phyloP scores from a whole-genome alignment of 306 rosid genomes.

The Purshia tridentata region DNA sequence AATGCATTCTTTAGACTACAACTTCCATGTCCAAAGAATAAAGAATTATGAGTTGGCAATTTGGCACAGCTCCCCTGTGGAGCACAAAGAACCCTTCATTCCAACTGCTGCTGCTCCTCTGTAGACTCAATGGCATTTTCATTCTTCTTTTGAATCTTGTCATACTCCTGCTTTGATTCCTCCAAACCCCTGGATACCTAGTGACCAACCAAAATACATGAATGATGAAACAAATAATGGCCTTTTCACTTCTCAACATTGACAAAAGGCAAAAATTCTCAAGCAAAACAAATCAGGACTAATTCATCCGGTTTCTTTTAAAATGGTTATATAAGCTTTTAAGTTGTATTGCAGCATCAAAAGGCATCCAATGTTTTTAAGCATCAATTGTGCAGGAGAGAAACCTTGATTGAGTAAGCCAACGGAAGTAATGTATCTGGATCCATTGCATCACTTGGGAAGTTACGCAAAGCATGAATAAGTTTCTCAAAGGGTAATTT shows the following conservation, averaged over 20 bases:
- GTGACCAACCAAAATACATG: slow-evolving; percentile 17
- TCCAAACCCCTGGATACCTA: slow-evolving; percentile 80
- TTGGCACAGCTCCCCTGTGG: not conserved
- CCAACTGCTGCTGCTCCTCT: slow-evolving; percentile 33
- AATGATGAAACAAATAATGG: not conserved
- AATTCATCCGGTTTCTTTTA: not conserved
- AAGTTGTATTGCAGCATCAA: not conserved
- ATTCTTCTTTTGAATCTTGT: slow-evolving; percentile 64
- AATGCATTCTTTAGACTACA: not conserved
- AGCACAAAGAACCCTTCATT: slow-evolving; percentile 18
- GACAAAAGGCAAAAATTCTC: not conserved
- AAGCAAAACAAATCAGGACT: not conserved
- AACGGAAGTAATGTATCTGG: slow-evolving; percentile 80
- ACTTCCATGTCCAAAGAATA: not conserved
- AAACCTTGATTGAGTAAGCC: slow-evolving; percentile 93
- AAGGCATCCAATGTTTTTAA: not conserved
- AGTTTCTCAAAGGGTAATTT: slow-evolving; percentile 97
- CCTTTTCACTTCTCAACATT: not conserved
- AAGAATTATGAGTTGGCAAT: not conserved
- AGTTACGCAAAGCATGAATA: slow-evolving; percentile 89
- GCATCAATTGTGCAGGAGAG: slow-evolving; percentile 15
- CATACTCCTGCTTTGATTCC: slow-evolving; percentile 64
- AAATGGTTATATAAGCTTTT: not conserved
- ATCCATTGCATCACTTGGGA: slow-evolving; percentile 87
- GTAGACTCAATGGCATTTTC: slow-evolving; percentile 40